Base-by-base conservation (phyloP, 495 filamentous ascomycete species). In the Bombardia bombarda region DNA sequence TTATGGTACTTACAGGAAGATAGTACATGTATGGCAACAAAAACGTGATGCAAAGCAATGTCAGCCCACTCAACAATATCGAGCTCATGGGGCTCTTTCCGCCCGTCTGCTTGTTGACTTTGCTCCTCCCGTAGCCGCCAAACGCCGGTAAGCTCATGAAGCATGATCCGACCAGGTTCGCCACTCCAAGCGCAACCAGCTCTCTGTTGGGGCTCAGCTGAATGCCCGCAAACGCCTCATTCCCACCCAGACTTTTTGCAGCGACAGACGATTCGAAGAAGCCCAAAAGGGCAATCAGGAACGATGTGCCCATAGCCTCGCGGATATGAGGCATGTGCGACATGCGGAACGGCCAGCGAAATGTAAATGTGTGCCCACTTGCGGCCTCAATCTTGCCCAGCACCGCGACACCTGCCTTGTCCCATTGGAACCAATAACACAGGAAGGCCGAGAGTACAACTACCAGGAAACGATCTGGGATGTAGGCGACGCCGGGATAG, bases 191-290 rank as follows among this genome's bases (percentile, higher is more conserved):
- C 1, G 93, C 90, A 9, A 97, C 85, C 49, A 99, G 80, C 58
- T 99, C 92, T 17, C 92, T 78, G 55, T 99, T 99, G 1, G 92
- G 79, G 56, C 87, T 95, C 35, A 97, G 70, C 24, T 80, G 67
- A 55, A 93, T 83, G 20, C 79, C 84, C 43, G 85, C 75, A 24
- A 80, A 80, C 16, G 70, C 68, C 35, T 82, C 79, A 13, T 62
- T 65, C 8, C 70, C 72, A 7, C 83, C 85, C 2, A 99, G 65
- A 43, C 83, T 86, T 63, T 97, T 97, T 23, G 92, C 93, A 1
- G 92, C 92, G n/a, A 99, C 88, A 0, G 89, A 94, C 20, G 87
- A 94, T 68, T 99, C 92, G 52, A 99, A 99, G 70, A 99, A 99
- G 16, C 92, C 92, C 6, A 99, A 78, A 17, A 99, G 71, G 3